Percentiles rank a stretch among this genome's conserved stretches.
Evolutionary conservation across 2,329 filamentous ascomycete genomes (phyloP).

Genomic region (Harringtonia aguacate): DNA sequence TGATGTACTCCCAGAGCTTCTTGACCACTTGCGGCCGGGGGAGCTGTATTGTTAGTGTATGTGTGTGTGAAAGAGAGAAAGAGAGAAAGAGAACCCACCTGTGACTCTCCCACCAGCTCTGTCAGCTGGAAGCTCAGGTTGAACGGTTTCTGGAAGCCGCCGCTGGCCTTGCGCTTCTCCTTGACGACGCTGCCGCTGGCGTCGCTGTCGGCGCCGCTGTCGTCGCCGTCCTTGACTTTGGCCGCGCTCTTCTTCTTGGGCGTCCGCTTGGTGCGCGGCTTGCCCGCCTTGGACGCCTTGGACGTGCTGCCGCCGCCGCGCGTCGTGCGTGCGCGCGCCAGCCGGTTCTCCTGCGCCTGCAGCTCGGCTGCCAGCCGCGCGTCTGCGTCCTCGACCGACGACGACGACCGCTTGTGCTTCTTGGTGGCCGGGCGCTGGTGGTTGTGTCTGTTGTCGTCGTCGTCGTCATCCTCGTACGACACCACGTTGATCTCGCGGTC

Average conservation of each 20-base stretch:
- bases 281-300: constrained; percentile 33
- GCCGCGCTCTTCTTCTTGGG: constrained; percentile 65
- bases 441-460: too few species aligned
- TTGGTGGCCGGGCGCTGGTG: constrained; percentile 45
- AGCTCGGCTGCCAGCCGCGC: constrained; percentile 78
- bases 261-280: constrained; percentile 56
- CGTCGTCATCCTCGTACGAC: constrained; percentile 28
- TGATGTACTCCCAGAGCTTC: constrained; percentile 93
- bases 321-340: constrained; percentile 57
- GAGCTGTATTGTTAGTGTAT: constrained; percentile 41
- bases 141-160: constrained; percentile 87
- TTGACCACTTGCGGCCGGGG: constrained; percentile 94
- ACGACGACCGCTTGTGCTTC: constrained; percentile 55
- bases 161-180: constrained; percentile 74
- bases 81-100: constrained; percentile 33
- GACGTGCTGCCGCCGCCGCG: constrained; percentile 68
- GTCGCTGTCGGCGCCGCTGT: constrained; percentile 62
- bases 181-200: constrained; percentile 35
- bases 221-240: constrained; percentile 67
- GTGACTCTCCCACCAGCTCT: constrained; percentile 58
- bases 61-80: not conserved
- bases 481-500: constrained; percentile 33
- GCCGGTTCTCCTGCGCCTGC: constrained; percentile 82
- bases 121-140: constrained; percentile 60
- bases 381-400: constrained; percentile 60